These are phyloP conservation scores for Xylaria digitata DNA, from an alignment of 2,329 filamentous ascomycete species.

Conservation along the genomic window DNA sequence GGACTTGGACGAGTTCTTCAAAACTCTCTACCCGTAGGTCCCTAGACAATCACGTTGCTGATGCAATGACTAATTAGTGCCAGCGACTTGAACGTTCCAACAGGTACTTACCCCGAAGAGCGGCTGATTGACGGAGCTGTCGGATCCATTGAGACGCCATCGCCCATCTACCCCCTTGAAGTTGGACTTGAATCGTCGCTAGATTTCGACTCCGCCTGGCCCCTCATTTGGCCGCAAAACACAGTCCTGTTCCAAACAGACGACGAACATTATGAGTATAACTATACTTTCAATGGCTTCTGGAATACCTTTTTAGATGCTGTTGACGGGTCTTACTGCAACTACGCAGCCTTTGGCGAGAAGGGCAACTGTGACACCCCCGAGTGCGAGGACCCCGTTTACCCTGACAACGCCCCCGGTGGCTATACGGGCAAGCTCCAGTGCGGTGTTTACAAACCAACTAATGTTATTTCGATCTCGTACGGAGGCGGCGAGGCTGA, in stretches of 20 bases:
- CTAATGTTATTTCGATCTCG: constrained; percentile 41
- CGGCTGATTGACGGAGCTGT: constrained; percentile 52
- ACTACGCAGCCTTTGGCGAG: constrained; percentile 42
- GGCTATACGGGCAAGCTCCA: constrained; percentile 39
- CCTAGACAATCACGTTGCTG: neutral
- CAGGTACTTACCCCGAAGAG: constrained; percentile 51
- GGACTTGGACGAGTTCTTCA: constrained; percentile 52
- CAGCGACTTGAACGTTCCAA: constrained; percentile 43
- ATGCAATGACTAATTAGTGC: constrained; percentile 2
- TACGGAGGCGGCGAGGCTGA: constrained; percentile 38
- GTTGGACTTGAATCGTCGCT: constrained; percentile 44
- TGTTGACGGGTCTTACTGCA: constrained; percentile 45
- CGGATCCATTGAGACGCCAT: constrained; percentile 42
- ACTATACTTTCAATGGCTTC: constrained; percentile 49
- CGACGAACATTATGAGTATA: constrained; percentile 46
- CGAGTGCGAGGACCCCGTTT: constrained; percentile 40
- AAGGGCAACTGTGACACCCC: constrained; percentile 41
- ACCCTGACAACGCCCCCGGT: constrained; percentile 38
- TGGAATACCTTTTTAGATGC: constrained; percentile 42
- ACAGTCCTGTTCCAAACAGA: constrained; percentile 43
- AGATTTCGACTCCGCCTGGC: constrained; percentile 43
- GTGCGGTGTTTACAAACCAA: constrained; percentile 41
- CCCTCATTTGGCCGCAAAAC: constrained; percentile 42
- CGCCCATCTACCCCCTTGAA: constrained; percentile 38
- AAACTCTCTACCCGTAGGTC: constrained; percentile 45